Conservation (phyloP, 352 stramenopile species). For the Thraustochytrium striatum region DNA sequence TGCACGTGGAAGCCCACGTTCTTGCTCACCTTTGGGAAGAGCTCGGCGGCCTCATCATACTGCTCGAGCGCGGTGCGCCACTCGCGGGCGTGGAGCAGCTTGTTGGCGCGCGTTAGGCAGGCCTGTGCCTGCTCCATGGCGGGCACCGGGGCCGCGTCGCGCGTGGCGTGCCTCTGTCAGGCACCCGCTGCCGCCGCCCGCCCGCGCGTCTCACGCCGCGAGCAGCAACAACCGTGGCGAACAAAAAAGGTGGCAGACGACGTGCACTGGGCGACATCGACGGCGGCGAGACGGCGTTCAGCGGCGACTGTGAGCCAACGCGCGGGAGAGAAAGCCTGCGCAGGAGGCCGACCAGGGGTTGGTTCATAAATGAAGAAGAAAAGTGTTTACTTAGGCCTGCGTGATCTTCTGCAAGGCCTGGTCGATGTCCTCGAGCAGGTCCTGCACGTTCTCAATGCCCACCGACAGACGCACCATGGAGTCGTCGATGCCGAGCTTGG, state of each 20-base stretch:
- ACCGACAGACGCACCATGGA: conserved; percentile 87
- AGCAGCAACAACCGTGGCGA: not conserved
- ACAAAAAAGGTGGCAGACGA: not conserved
- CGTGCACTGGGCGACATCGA: not conserved
- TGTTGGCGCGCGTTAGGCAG: not conserved
- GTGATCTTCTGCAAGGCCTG: conserved; percentile 65
- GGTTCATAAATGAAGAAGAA: not conserved
- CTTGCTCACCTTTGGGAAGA: not conserved
- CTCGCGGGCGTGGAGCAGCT: not conserved
- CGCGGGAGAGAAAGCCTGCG: too few relatives aligned
- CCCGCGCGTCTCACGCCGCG: not conserved
- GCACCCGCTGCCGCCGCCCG: too few relatives aligned
- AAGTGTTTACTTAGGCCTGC: not conserved
- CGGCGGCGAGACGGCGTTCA: too few relatives aligned
- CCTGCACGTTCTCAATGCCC: conserved; percentile 84
- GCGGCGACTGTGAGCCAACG: too few relatives aligned
- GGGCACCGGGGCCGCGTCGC: not conserved
- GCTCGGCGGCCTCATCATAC: not conserved
- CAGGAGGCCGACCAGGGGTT: not conserved
- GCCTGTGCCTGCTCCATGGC: conserved; percentile 8
- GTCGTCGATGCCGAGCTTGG: conserved; percentile 81
- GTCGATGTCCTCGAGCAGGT: conserved; percentile 88
- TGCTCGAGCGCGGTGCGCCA: not conserved
- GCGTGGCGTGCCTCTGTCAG: too few relatives aligned
- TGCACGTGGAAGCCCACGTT: conserved; percentile 8